Percentiles rank a stretch among this genome's conserved stretches.
These are phyloP conservation scores for Eutypella sp. DNA, from an alignment of 2,329 filamentous ascomycete genomes.

Conservation along the genomic window DNA sequence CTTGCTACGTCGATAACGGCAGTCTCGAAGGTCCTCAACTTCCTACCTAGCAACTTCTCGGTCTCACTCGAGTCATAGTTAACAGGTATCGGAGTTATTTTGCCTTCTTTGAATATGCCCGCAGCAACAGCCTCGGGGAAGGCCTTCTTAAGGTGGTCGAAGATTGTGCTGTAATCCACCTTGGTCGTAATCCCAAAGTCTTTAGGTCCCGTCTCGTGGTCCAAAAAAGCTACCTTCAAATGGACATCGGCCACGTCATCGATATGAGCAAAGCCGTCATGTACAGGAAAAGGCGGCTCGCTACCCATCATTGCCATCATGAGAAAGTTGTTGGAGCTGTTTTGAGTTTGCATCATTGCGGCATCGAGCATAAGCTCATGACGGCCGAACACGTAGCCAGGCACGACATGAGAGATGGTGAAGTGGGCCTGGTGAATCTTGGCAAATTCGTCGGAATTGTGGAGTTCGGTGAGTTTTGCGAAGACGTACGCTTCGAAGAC, in stretches of 20 bases:
- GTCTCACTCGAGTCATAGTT: slow-evolving; percentile 14
- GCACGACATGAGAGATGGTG: slow-evolving; percentile 19
- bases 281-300: slow-evolving; percentile 6
- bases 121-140: slow-evolving; percentile 19
- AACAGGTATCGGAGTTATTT: slow-evolving; percentile 9
- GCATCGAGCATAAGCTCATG: slow-evolving; percentile 21
- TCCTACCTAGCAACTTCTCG: slow-evolving; percentile 10
- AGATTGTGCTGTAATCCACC: slow-evolving; percentile 15
- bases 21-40: slow-evolving; percentile 13
- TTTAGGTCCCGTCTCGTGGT: slow-evolving; percentile 3
- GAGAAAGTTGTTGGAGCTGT: slow-evolving; percentile 24
- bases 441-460: slow-evolving; percentile 17
- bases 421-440: slow-evolving; percentile 16
- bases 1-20: slow-evolving; percentile 16
- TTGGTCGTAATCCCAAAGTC: slow-evolving; percentile 17
- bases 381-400: slow-evolving; percentile 23
- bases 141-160: slow-evolving; percentile 15
- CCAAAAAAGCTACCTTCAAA: slow-evolving; percentile 15
- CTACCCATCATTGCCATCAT: slow-evolving; percentile 15
- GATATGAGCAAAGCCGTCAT: slow-evolving; percentile 13
- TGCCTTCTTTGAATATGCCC: slow-evolving; percentile 19
- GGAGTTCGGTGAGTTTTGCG: slow-evolving; percentile 16
- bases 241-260: slow-evolving; percentile 20
- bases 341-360: slow-evolving; percentile 16
- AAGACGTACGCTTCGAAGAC: slow-evolving; percentile 16